Base-by-base conservation (phyloP, 176 grass and related monocot species). In the Saccharum officinarum region DNA sequence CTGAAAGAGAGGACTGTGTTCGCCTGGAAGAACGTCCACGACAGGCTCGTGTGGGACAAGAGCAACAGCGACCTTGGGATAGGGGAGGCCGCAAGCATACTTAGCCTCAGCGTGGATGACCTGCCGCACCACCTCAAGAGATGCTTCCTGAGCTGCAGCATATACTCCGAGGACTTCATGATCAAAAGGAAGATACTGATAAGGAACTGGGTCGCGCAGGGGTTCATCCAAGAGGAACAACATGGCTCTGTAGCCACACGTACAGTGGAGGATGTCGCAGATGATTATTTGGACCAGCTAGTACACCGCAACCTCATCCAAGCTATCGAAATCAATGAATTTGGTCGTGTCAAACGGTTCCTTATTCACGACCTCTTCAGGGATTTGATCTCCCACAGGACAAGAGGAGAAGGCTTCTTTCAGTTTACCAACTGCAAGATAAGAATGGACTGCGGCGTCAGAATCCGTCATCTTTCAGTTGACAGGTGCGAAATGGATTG, bases 71-170 rank as follows among this genome's bases (percentile, higher is more conserved):
- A 77, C 11, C 69, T 45, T 23, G 66, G 16, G 3, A 55, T 90
- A 1, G 67, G 45, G 4, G 18, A 66, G 10, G 71, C 77, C 1
- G 62, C 69, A 1, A 46, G 70, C 3, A 49, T 82, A 61, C 20
- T 86, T 0, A 86, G 34, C 18, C 28, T 86, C 0, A 86, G 84
- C 64, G 76, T 76, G 49, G 66, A 71, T 9, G 42, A 90, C 30
- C 63, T 90, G 13, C 83, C 88, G 4, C 33, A 75, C 13, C 22
- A 75, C 39, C 42, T 87, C 1, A 83, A 80, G 50, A 74, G 37
- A 47, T 91, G 89, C 59, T 87, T 91, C 68, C 38, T 91, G 12
- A 67, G 82, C n/a, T 91, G 83, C 38, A 71, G 73, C 18, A 6
- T 80, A 0, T 86, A 79, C 23, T 55, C 83, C 0, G 78, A 83